Evolutionary conservation across 2,329 filamentous ascomycete genomes (phyloP).

Genomic region (Knoxdaviesia capensis): DNA sequence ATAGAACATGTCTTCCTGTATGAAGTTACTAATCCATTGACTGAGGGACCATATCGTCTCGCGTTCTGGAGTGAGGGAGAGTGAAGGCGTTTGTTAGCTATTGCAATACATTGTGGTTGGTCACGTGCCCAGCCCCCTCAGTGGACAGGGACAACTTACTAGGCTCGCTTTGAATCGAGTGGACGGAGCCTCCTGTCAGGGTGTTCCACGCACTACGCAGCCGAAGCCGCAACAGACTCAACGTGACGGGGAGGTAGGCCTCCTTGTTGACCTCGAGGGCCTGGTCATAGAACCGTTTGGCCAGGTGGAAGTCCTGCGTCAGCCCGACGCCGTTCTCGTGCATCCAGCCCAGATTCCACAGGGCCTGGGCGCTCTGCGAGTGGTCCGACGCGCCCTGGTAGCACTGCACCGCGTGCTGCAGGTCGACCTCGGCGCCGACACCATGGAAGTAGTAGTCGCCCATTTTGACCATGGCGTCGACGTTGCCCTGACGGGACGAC

Average conservation of each 20-base stretch:
- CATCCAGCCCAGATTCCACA: constrained; percentile 99
- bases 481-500: constrained; percentile 79
- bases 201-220: constrained; percentile 87
- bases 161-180: constrained; percentile 79
- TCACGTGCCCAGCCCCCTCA: constrained; percentile 8
- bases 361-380: constrained; percentile 78
- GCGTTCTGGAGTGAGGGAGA: constrained; percentile 24
- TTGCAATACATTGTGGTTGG: not conserved
- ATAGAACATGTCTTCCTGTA: constrained; percentile 46
- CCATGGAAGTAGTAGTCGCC: constrained; percentile 90
- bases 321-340: constrained; percentile 90
- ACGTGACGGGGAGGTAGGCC: constrained; percentile 78
- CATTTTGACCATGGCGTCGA: constrained; percentile 93
- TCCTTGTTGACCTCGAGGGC: constrained; percentile 82
- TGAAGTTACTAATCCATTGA: constrained; percentile 76
- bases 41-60: constrained; percentile 57
- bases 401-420: constrained; percentile 79
- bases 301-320: constrained; percentile 88
- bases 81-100: not conserved
- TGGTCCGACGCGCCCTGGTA: constrained; percentile 86
- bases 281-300: constrained; percentile 88
- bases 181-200: constrained; percentile 72
- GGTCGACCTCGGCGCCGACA: constrained; percentile 48
- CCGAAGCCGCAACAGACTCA: constrained; percentile 72
- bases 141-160: constrained; percentile 30